Conservation (phyloP, 805 yeast genomes). For the Isabelozyma rhagii region DNA sequence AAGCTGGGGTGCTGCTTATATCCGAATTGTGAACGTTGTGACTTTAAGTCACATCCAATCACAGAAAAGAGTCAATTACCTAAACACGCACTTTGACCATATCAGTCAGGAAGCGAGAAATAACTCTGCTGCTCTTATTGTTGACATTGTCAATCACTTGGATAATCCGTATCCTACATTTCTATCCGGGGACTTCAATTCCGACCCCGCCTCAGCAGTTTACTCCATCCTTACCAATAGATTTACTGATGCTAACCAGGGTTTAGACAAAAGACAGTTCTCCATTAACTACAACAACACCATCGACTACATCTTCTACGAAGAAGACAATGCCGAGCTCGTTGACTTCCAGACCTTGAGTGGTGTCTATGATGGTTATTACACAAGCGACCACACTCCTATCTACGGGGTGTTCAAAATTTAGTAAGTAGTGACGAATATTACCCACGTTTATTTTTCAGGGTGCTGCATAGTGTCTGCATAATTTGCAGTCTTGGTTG, state of each 20-base stretch:
- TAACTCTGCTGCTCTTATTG: conserved; percentile 7
- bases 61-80: conserved; percentile 6
- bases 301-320: conserved; percentile 5
- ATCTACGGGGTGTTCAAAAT: conserved; percentile 11
- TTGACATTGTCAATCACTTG: conserved; percentile 3
- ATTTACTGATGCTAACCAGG: not conserved
- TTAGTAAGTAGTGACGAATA: not conserved
- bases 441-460: not conserved
- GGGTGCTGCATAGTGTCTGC: not conserved
- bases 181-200: conserved; percentile 57
- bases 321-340: not conserved
- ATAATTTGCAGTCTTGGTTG: not conserved
- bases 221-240: conserved; percentile 25
- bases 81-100: conserved; percentile 10
- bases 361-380: conserved; percentile 25
- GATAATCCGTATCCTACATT: conserved; percentile 27
- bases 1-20: conserved; percentile 7
- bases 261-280: not conserved
- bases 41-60: conserved; percentile 5
- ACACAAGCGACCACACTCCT: conserved; percentile 49
- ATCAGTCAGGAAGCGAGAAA: conserved; percentile 7
- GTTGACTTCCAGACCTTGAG: not conserved
- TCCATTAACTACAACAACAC: not conserved
- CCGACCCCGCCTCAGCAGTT: conserved; percentile 17
- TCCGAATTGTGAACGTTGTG: conserved; percentile 9